Evolutionary conservation across 306 rosid genomes (phyloP).

Genomic region (Vicia villosa): DNA sequence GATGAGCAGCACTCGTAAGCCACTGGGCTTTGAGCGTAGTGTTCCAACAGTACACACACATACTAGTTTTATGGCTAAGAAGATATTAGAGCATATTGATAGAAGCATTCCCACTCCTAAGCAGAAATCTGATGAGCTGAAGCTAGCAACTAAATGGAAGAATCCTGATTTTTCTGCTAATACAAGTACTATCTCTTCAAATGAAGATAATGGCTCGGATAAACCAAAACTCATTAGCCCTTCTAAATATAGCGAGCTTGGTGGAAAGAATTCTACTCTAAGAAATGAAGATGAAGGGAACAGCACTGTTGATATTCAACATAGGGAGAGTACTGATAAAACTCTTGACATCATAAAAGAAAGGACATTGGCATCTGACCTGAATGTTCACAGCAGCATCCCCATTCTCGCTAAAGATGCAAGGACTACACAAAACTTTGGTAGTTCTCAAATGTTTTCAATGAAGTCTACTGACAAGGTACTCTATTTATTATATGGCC

Average conservation of each 20-base stretch:
- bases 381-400: constrained; percentile 39
- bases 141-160: constrained; percentile 66
- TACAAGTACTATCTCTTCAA: constrained; percentile 41
- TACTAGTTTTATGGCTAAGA: constrained; percentile 75
- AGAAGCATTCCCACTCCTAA: constrained; percentile 76
- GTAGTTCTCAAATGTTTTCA: constrained; percentile 20
- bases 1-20: constrained; percentile 43
- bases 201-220: constrained; percentile 43
- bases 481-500: constrained; percentile 1
- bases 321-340: constrained; percentile 43
- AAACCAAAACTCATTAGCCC: constrained; percentile 40
- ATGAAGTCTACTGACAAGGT: constrained; percentile 40
- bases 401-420: constrained; percentile 35
- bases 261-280: constrained; percentile 40
- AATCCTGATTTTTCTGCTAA: constrained; percentile 50
- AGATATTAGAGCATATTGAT: constrained; percentile 80
- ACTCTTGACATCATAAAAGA: constrained; percentile 35
- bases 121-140: constrained; percentile 76
- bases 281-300: constrained; percentile 44
- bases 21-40: constrained; percentile 44
- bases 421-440: constrained; percentile 21
- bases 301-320: constrained; percentile 43
- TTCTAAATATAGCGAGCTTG: constrained; percentile 40
- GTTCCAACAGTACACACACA: constrained; percentile 60
- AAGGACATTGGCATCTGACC: constrained; percentile 38